phyloP scores from a whole-genome alignment of 2,329 filamentous ascomycete genomes.

The Aspergillus glaucus region DNA sequence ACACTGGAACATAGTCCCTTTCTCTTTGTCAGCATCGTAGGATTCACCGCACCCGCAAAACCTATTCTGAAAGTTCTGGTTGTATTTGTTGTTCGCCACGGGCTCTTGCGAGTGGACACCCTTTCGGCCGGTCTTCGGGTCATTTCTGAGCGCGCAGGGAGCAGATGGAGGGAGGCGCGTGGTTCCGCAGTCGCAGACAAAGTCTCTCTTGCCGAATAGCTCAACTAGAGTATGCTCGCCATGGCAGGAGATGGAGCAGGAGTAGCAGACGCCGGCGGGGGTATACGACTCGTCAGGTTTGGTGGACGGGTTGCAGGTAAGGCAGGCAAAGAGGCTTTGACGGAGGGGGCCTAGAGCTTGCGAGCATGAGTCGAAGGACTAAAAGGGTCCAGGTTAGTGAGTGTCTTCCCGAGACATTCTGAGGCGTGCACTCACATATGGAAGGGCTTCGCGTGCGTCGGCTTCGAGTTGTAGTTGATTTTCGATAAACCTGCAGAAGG shows the following conservation, averaged over 20 bases:
- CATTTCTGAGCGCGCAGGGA: slow-evolving; percentile 69
- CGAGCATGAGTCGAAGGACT: slow-evolving; percentile 94
- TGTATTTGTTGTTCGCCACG: slow-evolving; percentile 75
- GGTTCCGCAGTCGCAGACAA: slow-evolving; percentile 93
- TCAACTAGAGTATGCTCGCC: slow-evolving; percentile 93
- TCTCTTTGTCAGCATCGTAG: slow-evolving; percentile 83
- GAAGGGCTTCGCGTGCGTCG: slow-evolving; percentile 88
- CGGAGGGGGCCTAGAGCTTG: slow-evolving; percentile 80
- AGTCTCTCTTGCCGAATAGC: slow-evolving; percentile 91
- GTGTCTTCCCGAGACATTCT: neutral
- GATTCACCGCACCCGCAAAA: slow-evolving; percentile 87
- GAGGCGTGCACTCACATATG: slow-evolving; percentile 60
- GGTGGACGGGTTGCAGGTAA: slow-evolving; percentile 83
- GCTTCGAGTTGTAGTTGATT: slow-evolving; percentile 86
- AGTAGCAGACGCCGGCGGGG: slow-evolving; percentile 85
- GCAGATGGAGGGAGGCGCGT: slow-evolving; percentile 64
- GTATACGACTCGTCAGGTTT: slow-evolving; percentile 57
- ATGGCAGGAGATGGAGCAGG: slow-evolving; percentile 93
- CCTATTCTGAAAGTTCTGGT: slow-evolving; percentile 87
- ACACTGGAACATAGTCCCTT: slow-evolving; percentile 98
- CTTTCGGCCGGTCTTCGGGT: slow-evolving; percentile 66
- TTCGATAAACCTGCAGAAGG: slow-evolving; percentile 65
- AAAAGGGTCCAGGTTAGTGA: slow-evolving; percentile 10
- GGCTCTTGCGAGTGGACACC: slow-evolving; percentile 70
- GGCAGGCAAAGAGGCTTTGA: slow-evolving; percentile 83